Evolutionary conservation across 768 basidiomycete species (phyloP).

Genomic region (Daedalea quercina): DNA sequence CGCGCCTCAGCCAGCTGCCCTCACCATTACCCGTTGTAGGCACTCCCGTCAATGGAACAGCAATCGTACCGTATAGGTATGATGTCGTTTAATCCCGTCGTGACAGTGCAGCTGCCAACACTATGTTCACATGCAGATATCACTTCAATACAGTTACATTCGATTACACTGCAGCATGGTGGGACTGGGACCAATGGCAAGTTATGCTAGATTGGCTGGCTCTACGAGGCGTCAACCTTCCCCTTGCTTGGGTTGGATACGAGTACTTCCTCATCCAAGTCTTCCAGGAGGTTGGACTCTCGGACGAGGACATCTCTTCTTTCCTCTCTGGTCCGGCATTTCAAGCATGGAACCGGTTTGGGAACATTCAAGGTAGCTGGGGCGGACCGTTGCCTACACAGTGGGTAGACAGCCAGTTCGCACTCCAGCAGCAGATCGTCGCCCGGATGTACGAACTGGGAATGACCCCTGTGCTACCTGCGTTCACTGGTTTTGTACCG

Average conservation of each 20-base stretch:
- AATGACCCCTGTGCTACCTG: slow-evolving; percentile 35
- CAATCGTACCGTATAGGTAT: slow-evolving; percentile 30
- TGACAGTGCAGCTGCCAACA: background rate
- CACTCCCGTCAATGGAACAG: slow-evolving; percentile 21
- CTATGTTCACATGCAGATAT: background rate
- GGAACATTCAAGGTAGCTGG: slow-evolving; percentile 36
- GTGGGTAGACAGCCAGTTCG: slow-evolving; percentile 32
- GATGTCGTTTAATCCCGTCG: background rate
- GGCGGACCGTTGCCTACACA: slow-evolving; percentile 26
- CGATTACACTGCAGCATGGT: slow-evolving; percentile 33
- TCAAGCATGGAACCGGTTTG: slow-evolving; percentile 36
- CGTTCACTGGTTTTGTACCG: slow-evolving; percentile 37
- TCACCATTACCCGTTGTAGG: slow-evolving; percentile 23
- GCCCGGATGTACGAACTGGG: slow-evolving; percentile 33
- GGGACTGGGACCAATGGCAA: slow-evolving; percentile 31
- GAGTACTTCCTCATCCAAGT: slow-evolving; percentile 30
- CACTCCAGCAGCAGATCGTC: slow-evolving; percentile 29
- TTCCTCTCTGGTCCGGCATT: slow-evolving; percentile 35
- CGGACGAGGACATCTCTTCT: slow-evolving; percentile 25
- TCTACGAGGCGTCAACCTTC: slow-evolving; percentile 33
- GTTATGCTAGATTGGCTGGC: slow-evolving; percentile 35
- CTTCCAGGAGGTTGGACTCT: slow-evolving; percentile 30
- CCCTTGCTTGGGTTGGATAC: slow-evolving; percentile 35
- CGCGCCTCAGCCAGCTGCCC: slow-evolving; percentile 28
- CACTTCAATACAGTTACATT: slow-evolving; percentile 38